Conservation (phyloP, 768 basidiomycete genomes). For the Chiua virens region DNA sequence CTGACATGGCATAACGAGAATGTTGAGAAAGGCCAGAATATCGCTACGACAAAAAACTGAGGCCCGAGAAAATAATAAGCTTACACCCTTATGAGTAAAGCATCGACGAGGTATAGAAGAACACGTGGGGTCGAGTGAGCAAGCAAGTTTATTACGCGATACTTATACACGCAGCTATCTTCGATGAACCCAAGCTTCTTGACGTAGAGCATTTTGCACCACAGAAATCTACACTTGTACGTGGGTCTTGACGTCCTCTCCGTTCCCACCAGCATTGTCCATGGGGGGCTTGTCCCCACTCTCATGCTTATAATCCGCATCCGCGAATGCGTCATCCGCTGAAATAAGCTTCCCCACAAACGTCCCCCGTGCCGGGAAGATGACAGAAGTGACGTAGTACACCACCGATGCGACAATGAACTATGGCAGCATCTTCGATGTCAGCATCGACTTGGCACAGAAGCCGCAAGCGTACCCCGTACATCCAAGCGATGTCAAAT, state of each 20-base stretch:
- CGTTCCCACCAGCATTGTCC: background rate
- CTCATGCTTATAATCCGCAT: background rate
- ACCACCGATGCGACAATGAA: slow-evolving; percentile 29
- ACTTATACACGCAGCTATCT: too few species aligned
- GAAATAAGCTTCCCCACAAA: slow-evolving; percentile 28
- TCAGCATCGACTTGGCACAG: background rate
- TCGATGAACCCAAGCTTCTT: too few species aligned
- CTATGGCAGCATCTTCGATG: slow-evolving; percentile 4
- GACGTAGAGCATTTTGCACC: background rate
- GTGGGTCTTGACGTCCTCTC: background rate
- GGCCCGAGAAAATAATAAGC: too few species aligned
- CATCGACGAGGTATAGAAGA: too few species aligned
- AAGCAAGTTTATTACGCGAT: too few species aligned
- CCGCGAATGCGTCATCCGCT: slow-evolving; percentile 20
- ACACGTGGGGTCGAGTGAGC: too few species aligned
- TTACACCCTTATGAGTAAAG: too few species aligned
- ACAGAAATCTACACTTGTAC: background rate
- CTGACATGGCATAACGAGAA: too few species aligned
- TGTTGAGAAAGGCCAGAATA: too few species aligned
- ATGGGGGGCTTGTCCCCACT: background rate
- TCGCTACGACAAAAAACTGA: too few species aligned
- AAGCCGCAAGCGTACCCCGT: slow-evolving; percentile 53
- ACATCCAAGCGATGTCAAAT: slow-evolving; percentile 77
- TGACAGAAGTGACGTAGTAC: slow-evolving; percentile 29
- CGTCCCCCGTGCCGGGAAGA: slow-evolving; percentile 31